These are phyloP conservation scores for Cydonia oblonga DNA, from an alignment of 331 rosid genomes.

Conservation along the genomic window DNA sequence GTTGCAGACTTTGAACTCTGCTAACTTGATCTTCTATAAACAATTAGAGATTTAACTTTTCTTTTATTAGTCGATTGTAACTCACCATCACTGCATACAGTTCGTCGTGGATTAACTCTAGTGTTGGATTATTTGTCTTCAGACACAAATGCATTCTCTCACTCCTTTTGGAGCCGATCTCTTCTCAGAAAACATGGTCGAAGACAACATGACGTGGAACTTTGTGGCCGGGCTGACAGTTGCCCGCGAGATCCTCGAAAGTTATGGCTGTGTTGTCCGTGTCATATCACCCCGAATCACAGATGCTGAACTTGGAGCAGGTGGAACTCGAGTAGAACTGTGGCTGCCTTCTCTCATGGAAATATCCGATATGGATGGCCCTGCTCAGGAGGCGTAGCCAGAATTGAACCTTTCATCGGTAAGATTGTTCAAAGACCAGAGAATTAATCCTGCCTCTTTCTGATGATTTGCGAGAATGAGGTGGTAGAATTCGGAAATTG, in stretches of 20 bases:
- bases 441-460: not conserved
- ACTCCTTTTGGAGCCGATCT: constrained; percentile 76
- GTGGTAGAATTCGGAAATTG: not conserved
- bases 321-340: constrained; percentile 88
- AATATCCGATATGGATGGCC: constrained; percentile 31
- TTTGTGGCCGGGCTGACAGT: constrained; percentile 83
- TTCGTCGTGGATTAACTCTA: not conserved
- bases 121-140: constrained; percentile 31
- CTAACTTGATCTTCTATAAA: not conserved
- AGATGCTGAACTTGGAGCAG: constrained; percentile 82
- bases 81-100: not conserved
- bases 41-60: not conserved
- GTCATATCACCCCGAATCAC: constrained; percentile 68
- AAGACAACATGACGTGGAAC: constrained; percentile 96
- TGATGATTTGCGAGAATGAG: not conserved
- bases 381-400: constrained; percentile 25
- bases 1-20: not conserved
- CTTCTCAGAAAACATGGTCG: constrained; percentile 55
- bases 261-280: constrained; percentile 86
- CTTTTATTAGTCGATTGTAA: not conserved
- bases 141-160: constrained; percentile 91
- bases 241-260: constrained; percentile 92
- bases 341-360: constrained; percentile 65
- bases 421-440: not conserved
- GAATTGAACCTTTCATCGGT: not conserved